phyloP scores from a whole-genome alignment of 1,284 basidiomycete species.

The Fomitopsis betulina region DNA sequence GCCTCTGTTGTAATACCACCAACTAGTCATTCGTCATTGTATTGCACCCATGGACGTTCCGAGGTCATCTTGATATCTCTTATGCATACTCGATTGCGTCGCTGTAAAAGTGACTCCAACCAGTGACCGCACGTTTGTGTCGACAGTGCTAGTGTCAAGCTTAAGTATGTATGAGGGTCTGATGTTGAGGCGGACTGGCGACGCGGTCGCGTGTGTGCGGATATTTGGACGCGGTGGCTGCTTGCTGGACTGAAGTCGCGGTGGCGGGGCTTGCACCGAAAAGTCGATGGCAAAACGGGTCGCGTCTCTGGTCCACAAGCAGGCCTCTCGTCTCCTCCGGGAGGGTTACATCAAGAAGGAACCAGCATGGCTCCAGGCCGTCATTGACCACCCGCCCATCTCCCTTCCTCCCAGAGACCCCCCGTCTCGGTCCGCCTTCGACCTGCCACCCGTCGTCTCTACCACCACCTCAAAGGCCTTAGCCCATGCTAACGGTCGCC shows the following conservation, averaged over 20 bases:
- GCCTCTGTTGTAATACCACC: neutral
- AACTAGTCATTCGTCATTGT: neutral
- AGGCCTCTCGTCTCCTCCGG: slow-evolving; percentile 80
- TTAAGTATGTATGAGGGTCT: too few relatives aligned
- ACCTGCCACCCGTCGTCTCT: slow-evolving; percentile 34
- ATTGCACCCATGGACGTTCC: neutral
- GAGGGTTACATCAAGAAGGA: slow-evolving; percentile 63
- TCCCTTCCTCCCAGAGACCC: slow-evolving; percentile 77
- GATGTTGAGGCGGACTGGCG: too few relatives aligned
- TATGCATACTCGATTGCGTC: neutral
- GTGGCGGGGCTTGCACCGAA: neutral
- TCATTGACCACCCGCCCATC: slow-evolving; percentile 84
- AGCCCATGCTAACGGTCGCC: slow-evolving; percentile 7
- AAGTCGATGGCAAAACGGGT: slow-evolving; percentile 51
- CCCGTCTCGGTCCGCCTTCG: slow-evolving; percentile 48
- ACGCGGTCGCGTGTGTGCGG: neutral
- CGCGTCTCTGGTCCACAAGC: slow-evolving; percentile 85
- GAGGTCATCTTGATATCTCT: neutral
- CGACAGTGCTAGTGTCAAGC: too few relatives aligned
- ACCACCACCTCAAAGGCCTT: slow-evolving; percentile 7
- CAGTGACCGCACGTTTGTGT: too few relatives aligned
- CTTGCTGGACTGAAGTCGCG: neutral
- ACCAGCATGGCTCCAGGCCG: slow-evolving; percentile 86
- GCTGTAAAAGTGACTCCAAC: neutral
- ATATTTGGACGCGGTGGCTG: slow-evolving; percentile 9